These are phyloP conservation scores for Russula emetica DNA, from an alignment of 768 basidiomycete genomes.

Conservation along the genomic window DNA sequence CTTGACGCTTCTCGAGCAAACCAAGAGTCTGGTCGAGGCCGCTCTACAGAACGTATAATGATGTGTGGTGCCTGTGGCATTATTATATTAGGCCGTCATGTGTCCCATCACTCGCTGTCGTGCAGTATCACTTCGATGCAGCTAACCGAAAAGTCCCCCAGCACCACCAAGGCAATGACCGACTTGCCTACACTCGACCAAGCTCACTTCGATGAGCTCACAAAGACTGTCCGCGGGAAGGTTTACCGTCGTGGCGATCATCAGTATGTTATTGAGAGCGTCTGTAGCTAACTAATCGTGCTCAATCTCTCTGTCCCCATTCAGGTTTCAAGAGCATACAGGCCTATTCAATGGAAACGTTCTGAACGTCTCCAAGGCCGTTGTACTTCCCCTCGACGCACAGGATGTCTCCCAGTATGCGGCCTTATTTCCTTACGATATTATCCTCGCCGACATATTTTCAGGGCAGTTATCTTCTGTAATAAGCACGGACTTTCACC, in stretches of 20 bases:
- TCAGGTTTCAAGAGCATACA: constrained; percentile 25
- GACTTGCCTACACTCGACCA: constrained; percentile 18
- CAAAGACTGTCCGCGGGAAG: constrained; percentile 17
- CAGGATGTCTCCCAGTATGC: constrained; percentile 72
- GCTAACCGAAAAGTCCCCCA: background rate
- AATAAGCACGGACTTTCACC: constrained; percentile 61
- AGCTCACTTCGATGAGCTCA: constrained; percentile 23
- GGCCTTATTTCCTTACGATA: background rate
- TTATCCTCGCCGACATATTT: background rate
- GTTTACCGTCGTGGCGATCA: constrained; percentile 23
- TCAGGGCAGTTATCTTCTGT: constrained; percentile 70
- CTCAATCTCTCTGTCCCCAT: background rate
- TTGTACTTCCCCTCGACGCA: constrained; percentile 72
- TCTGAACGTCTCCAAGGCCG: constrained; percentile 51
- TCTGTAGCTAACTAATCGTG: background rate
- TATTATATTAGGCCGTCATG: constrained; percentile 15
- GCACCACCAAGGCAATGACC: background rate
- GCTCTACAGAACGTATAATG: background rate
- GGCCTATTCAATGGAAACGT: constrained; percentile 75
- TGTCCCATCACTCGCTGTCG: background rate
- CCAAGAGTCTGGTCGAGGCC: constrained; percentile 3
- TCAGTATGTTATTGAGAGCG: constrained; percentile 10
- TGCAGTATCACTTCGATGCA: constrained; percentile 6
- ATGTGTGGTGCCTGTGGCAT: background rate
- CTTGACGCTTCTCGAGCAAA: background rate